phyloP scores from a whole-genome alignment of 495 filamentous ascomycete species.

The Staphylotrichum tortipilum region DNA sequence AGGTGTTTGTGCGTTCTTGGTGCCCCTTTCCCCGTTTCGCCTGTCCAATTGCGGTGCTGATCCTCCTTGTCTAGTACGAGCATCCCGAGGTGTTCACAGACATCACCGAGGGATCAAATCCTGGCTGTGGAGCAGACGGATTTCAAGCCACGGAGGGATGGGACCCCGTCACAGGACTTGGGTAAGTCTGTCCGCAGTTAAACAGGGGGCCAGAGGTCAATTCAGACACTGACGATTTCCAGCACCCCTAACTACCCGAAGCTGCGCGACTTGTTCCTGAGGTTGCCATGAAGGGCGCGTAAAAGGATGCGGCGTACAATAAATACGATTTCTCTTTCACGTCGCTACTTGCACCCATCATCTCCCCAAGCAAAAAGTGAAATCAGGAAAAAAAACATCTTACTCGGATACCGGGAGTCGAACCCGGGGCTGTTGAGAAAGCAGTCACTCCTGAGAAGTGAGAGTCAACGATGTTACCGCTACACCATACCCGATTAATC shows the following conservation, averaged over 20 bases:
- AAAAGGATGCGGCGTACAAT: no score
- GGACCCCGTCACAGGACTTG: constrained; percentile 59
- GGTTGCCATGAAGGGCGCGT: constrained; percentile 1
- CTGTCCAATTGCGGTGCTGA: no score
- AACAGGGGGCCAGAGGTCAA: no score
- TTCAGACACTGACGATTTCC: no score
- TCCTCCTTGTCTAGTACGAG: constrained; percentile 39
- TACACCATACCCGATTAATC: constrained; percentile 9
- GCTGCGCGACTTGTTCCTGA: constrained; percentile 13
- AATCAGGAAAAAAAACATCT: not conserved
- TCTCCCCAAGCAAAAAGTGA: not conserved
- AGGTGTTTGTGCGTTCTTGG: constrained; percentile 49
- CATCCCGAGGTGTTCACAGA: constrained; percentile 55
- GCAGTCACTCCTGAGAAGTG: constrained; percentile 38
- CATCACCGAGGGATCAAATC: constrained; percentile 52
- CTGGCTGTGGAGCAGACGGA: constrained; percentile 49
- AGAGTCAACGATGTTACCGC: constrained; percentile 12
- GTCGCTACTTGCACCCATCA: no score
- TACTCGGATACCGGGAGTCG: constrained; percentile 15
- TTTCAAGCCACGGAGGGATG: constrained; percentile 48
- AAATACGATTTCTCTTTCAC: no score
- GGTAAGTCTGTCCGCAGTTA: constrained; percentile 17
- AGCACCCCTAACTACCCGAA: constrained; percentile 17
- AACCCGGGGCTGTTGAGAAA: constrained; percentile 13
- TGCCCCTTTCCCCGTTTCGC: no score